Percentiles rank a stretch among this genome's conserved stretches.
These are phyloP conservation scores for Spatholobus suberectus DNA, from an alignment of 306 rosid species.

Conservation along the genomic window DNA sequence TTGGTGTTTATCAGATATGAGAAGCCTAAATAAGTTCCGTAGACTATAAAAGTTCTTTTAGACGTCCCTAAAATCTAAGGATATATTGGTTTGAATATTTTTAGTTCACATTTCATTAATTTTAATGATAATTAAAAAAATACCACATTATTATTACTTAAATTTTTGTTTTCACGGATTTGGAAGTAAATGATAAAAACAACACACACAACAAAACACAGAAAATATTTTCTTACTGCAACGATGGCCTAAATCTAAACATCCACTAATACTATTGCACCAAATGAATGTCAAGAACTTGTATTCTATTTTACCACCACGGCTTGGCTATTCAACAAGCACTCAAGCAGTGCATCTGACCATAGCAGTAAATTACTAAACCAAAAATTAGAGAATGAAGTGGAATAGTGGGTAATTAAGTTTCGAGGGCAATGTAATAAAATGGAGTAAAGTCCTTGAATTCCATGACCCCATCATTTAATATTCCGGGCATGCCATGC, in stretches of 20 bases:
- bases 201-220: too few relatives aligned
- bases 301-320: neutral
- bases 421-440: neutral
- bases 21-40: neutral
- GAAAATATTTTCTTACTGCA: neutral
- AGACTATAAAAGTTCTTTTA: neutral
- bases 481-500: neutral
- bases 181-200: neutral
- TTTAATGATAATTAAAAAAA: neutral
- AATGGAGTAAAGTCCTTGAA: too few relatives aligned
- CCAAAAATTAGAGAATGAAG: neutral
- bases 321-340: neutral
- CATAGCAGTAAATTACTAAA: slow-evolving; percentile 1
- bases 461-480: too few relatives aligned
- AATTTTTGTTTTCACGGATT: neutral
- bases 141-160: neutral
- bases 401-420: neutral
- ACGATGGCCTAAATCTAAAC: neutral
- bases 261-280: neutral
- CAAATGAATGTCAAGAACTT: neutral
- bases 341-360: neutral
- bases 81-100: neutral
- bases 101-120: neutral
- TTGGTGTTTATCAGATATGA: neutral
- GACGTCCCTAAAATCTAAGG: neutral